Conservation (phyloP, 2,329 filamentous ascomycete genomes). For the Talaromyces sp. region DNA sequence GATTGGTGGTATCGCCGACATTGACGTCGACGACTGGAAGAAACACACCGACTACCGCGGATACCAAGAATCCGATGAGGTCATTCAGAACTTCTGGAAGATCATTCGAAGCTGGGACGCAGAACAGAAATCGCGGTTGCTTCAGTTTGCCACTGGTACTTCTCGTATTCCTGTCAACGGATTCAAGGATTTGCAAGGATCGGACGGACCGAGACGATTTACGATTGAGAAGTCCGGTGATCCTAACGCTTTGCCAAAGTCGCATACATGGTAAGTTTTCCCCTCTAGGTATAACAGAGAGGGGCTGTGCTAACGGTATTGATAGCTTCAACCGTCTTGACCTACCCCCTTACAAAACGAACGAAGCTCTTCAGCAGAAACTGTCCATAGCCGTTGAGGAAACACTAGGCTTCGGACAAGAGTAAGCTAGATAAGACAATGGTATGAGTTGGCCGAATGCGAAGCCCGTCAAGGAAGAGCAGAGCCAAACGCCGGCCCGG, state of each 20-base stretch:
- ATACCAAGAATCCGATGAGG: slow-evolving; percentile 95
- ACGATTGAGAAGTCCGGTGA: slow-evolving; percentile 98
- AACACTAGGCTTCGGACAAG: slow-evolving; percentile 97
- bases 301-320: not conserved
- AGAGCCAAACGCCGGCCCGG: not conserved
- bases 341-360: slow-evolving; percentile 85
- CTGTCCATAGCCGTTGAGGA: slow-evolving; percentile 97
- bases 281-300: too few species aligned
- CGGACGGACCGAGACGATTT: slow-evolving; percentile 89
- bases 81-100: slow-evolving; percentile 99
- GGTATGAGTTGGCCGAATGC: not conserved
- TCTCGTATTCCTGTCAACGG: slow-evolving; percentile 98
- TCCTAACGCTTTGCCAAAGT: slow-evolving; percentile 85
- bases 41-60: slow-evolving; percentile 99
- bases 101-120: slow-evolving; percentile 92
- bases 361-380: slow-evolving; percentile 83
- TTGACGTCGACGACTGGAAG: slow-evolving; percentile 99
- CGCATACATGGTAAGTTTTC: slow-evolving; percentile 84
- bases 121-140: slow-evolving; percentile 91
- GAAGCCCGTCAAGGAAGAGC: not conserved
- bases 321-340: slow-evolving; percentile 93
- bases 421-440: slow-evolving; percentile 57
- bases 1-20: slow-evolving; percentile 99
- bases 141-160: slow-evolving; percentile 97
- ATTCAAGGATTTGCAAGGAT: slow-evolving; percentile 98